Evolutionary conservation across 257 asterid genomes (phyloP), one percentile per base, ranked within the genome.

Genomic region (Solanum virginianum): DNA sequence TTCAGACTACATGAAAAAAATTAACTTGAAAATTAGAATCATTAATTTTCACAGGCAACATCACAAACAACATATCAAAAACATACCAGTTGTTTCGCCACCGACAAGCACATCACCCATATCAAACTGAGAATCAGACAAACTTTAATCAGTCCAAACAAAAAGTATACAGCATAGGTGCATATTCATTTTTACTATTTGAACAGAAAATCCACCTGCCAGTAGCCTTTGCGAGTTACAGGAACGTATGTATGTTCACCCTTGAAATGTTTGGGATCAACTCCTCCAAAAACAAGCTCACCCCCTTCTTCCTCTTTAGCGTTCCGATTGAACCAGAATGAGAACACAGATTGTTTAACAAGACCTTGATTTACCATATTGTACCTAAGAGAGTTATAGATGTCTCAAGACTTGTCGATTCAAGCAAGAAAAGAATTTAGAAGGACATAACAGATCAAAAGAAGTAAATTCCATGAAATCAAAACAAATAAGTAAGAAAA

Each of bases 281-380:
- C 92, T n/a, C 98, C 98, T 80, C 98, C 98, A 81, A 95, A 93
- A 86, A 95, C 94, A 56, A 95, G 89, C 86, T 94, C 98, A 85
- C 98, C 98, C 22, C 98, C 98, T 47, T 91, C 93, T 86, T 91
- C 93, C 55, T 92, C 96, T 7, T 92, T 56, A 24, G 88, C 87
- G 14, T 92, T 90, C 45, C 97, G 95, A 63, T 92, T 92, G 45
- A 95, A 90, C 98, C 98, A 95, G 90, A 95, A 95, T 70, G 98
- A 95, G 74, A 95, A 95, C 18, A 94, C 94, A 16, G 90, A 91
- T 16, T 95, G 88, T 70, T 89, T 88, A 71, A 94, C 97, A 54
- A 95, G 94, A 79, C 93, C 94, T 88, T 94, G 98, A 20, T 90
- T 89, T 6, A 95, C 96, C 94, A 95, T 91, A 84, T 93, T 94